Evolutionary conservation across 345 rosid species (phyloP).

Genomic region (Aquilaria sinensis): DNA sequence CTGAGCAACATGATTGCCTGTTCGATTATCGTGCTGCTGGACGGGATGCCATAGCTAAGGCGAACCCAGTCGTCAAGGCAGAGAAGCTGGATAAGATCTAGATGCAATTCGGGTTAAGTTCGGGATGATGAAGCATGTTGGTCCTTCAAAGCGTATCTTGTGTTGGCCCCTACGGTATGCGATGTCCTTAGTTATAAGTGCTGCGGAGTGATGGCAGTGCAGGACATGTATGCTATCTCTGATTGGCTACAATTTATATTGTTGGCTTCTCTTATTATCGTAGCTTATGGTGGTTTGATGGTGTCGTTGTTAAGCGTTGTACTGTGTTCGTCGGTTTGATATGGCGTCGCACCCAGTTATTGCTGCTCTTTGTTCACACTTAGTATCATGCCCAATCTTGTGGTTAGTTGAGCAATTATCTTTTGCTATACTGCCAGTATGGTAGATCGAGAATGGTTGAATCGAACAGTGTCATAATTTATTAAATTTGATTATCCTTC

Average conservation of each 20-base stretch:
- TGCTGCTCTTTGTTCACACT: too few relatives aligned
- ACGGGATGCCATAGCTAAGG: slow-evolving; percentile 54
- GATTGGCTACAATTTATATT: slow-evolving; percentile 27
- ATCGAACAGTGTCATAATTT: too few relatives aligned
- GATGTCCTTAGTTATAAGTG: slow-evolving; percentile 35
- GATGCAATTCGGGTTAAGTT: slow-evolving; percentile 7
- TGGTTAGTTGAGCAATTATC: too few relatives aligned
- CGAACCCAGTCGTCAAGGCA: slow-evolving; percentile 50
- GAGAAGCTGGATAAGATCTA: slow-evolving; percentile 66
- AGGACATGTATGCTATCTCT: slow-evolving; percentile 32
- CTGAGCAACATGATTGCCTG: slow-evolving; percentile 61
- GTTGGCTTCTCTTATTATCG: slow-evolving; percentile 34
- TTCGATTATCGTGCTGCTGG: slow-evolving; percentile 54
- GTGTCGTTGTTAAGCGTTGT: slow-evolving; percentile 24
- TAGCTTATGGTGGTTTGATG: slow-evolving; percentile 37
- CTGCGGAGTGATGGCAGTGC: slow-evolving; percentile 17
- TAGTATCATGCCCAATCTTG: too few relatives aligned
- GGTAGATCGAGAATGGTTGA: too few relatives aligned
- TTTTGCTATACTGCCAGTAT: too few relatives aligned
- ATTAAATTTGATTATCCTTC: too few relatives aligned
- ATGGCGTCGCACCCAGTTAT: slow-evolving; percentile 16
- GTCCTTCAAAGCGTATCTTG: slow-evolving; percentile 6
- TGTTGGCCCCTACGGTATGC: slow-evolving; percentile 22
- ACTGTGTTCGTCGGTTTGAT: slow-evolving; percentile 23
- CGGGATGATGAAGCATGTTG: slow-evolving; percentile 10